Evolutionary conservation across 371 early-diverging fungal genomes (phyloP), one percentile per base, ranked within the genome.

Genomic region (Smittium mucronatum): DNA sequence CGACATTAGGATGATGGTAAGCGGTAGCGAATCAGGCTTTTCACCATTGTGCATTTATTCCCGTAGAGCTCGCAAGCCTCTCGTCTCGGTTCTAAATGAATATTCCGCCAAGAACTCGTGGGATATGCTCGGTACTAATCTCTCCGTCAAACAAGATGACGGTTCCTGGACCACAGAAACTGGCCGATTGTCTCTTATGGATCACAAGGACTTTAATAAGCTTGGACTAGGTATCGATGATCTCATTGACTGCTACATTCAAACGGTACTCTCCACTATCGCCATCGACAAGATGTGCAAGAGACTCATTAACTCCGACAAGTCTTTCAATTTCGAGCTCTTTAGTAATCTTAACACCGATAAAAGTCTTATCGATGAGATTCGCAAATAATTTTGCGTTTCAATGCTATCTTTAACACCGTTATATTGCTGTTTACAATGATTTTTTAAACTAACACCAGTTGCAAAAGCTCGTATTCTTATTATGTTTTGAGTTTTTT

Each of bases 91-190:
- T 69, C 78, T 94, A 26, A 83, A 83, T 29, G 87, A 87, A 67
- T 83, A 86, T 68, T 85, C 82, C 0, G 17, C 73, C n/a, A 80
- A 77, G 75, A 80, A 72, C 11, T 88, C 93, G 2, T 94, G 95
- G 95, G 93, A 93, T 70, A 94, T 94, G 93, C 84, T 94, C 25
- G 95, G 95, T 15, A 94, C 95, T 8, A 94, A 94, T 73, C 77
- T 94, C 36, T 87, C 88, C 8, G 88, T 93, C 73, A 93, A 92
- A 76, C 63, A 83, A 21, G 82, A 84, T 0, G 87, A 90, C 68
- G 86, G 85, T 15, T 80, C 82, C n/a, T 94, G 92, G 93, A 87
- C 90, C 2, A 92, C 93, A 0, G 93, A 94, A 73, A 83, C 93
- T 2, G 87, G 89, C 70, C 81, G 93, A 21, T 75, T 94, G 57